A percentile compares a stretch with the other conserved stretches of the same genome.
phyloP scores from a whole-genome alignment of 1,284 basidiomycete genomes.

The Cryptococcus wingfieldii region DNA sequence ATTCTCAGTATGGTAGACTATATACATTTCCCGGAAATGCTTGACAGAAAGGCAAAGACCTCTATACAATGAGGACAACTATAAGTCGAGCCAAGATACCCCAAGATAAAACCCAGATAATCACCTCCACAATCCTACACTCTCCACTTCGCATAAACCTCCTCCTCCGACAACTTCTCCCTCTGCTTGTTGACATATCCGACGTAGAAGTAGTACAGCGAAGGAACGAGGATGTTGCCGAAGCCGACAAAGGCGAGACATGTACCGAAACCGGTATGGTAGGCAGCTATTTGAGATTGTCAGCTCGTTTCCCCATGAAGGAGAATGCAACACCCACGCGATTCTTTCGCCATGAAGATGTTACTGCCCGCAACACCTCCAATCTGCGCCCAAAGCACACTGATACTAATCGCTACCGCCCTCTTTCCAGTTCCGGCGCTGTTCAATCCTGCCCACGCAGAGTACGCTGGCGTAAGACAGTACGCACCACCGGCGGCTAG shows the following conservation, averaged over 20 bases:
- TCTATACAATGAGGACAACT: too few species aligned
- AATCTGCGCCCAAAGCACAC: constrained; percentile 21
- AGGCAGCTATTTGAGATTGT: constrained; percentile 3
- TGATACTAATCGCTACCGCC: constrained; percentile 26
- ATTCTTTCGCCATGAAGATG: constrained; percentile 29
- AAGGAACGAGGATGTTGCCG: constrained; percentile 16
- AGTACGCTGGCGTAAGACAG: constrained; percentile 26
- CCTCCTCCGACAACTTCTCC: constrained; percentile 12
- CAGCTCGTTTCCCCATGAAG: too few species aligned
- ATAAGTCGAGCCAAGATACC: too few species aligned
- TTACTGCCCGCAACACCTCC: constrained; percentile 31
- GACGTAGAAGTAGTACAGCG: constrained; percentile 6
- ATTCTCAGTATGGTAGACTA: too few species aligned
- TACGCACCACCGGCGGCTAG: constrained; percentile 28
- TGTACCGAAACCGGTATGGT: constrained; percentile 28
- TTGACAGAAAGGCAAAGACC: too few species aligned
- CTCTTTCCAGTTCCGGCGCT: constrained; percentile 31
- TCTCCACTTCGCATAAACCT: constrained; percentile 13
- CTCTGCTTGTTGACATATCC: constrained; percentile 17
- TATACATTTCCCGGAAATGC: too few species aligned
- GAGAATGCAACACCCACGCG: constrained; percentile 17
- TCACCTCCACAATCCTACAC: too few species aligned
- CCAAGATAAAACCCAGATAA: too few species aligned
- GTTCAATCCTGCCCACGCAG: constrained; percentile 29
- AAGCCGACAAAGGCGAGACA: constrained; percentile 24